phyloP scores from a whole-genome alignment of 331 rosid species.

The Malus hybrid region DNA sequence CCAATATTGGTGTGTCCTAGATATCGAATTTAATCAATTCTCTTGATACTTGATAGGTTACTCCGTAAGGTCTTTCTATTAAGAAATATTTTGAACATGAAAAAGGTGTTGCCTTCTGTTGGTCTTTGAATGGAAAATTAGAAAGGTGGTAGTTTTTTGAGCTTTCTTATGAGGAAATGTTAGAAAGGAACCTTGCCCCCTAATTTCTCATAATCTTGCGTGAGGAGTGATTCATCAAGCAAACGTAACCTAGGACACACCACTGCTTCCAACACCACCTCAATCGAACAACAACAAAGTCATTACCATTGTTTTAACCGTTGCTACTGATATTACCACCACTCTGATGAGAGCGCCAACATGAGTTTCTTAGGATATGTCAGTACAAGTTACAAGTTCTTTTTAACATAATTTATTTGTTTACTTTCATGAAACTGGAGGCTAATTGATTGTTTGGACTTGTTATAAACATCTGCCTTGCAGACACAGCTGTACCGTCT shows the following conservation, averaged over 20 bases:
- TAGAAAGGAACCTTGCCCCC: not conserved
- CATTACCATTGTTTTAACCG: not conserved
- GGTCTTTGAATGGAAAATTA: slow-evolving; percentile 1
- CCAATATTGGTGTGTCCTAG: not conserved
- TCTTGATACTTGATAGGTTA: not conserved
- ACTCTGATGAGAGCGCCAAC: not conserved
- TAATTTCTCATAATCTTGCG: not conserved
- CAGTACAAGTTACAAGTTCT: not conserved
- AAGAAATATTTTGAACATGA: not conserved
- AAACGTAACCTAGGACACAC: not conserved
- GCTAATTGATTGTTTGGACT: slow-evolving; percentile 4
- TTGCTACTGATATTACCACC: not conserved
- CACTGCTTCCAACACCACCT: not conserved
- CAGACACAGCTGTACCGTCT: slow-evolving; percentile 88
- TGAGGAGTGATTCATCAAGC: not conserved
- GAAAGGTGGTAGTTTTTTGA: not conserved
- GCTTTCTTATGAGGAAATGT: not conserved
- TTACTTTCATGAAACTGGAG: not conserved
- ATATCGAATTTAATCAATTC: not conserved
- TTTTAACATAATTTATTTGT: not conserved
- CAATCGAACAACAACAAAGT: not conserved
- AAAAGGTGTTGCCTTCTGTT: not conserved
- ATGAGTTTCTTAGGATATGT: not conserved
- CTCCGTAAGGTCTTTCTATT: not conserved
- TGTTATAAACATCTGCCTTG: slow-evolving; percentile 11